phyloP scores from a whole-genome alignment of 352 stramenopile genomes.

The Phytophthora kernoviae region DNA sequence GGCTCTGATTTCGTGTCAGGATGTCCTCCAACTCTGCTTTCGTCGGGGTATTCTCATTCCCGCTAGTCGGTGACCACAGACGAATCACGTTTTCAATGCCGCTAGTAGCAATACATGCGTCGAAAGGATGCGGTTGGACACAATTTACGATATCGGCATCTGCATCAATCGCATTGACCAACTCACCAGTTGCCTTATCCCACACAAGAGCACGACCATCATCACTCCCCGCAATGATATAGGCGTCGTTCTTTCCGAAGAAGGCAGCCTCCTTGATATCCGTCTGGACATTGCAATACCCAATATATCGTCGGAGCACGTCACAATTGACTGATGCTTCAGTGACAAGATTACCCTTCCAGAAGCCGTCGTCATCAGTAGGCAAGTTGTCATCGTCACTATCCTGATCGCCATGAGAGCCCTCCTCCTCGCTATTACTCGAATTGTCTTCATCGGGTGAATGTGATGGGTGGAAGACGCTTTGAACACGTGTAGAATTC shows the following conservation, averaged over 20 bases:
- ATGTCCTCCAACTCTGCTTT: conserved; percentile 62
- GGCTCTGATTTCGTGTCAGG: conserved; percentile 60
- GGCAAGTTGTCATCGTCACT: conserved; percentile 27
- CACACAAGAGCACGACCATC: conserved; percentile 88
- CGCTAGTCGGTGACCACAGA: conserved; percentile 69
- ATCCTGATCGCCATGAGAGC: conserved; percentile 17
- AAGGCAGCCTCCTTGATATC: conserved; percentile 92
- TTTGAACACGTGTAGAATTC: conserved; percentile 4
- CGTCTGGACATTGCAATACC: conserved; percentile 89
- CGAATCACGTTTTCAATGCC: conserved; percentile 86
- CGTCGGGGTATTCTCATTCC: conserved; percentile 40
- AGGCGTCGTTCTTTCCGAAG: conserved; percentile 86
- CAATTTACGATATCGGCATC: conserved; percentile 91
- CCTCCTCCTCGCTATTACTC: conserved; percentile 32
- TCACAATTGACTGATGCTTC: conserved; percentile 62
- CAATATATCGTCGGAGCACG: conserved; percentile 76
- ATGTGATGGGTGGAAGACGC: conserved; percentile 11
- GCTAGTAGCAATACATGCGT: conserved; percentile 80
- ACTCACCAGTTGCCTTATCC: conserved; percentile 75
- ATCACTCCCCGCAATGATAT: conserved; percentile 88
- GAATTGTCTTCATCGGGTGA: conserved; percentile 38
- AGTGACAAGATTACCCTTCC: conserved; percentile 47
- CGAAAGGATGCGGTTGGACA: conserved; percentile 82
- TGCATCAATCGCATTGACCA: conserved; percentile 84
- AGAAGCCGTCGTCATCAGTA: conserved; percentile 51